These are phyloP conservation scores for Coelastrella sp. DNA, from an alignment of 139 green algal genomes.

Conservation along the genomic window DNA sequence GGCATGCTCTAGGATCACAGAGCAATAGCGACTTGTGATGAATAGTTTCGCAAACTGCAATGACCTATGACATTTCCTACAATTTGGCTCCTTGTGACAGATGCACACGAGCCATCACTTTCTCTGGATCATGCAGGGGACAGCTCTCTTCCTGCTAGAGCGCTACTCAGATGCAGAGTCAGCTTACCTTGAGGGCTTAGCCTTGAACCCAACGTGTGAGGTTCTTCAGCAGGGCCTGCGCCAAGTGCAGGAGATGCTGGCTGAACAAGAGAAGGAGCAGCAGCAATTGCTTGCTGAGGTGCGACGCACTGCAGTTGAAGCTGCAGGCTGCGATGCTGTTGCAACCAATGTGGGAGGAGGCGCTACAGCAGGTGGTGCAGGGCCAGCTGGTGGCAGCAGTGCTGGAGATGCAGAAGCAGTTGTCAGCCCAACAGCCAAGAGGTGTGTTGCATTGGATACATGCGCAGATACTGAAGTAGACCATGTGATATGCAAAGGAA, in stretches of 20 bases:
- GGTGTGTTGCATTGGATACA: constrained; percentile 47
- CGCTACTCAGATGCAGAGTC: constrained; percentile 58
- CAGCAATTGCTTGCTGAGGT: constrained; percentile 30
- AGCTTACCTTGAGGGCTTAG: constrained; percentile 58
- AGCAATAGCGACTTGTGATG: too few species aligned
- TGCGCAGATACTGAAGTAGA: too few species aligned
- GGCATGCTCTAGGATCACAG: too few species aligned
- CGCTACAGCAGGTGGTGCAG: neutral
- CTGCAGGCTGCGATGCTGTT: too few species aligned
- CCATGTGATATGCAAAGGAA: too few species aligned
- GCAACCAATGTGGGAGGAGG: neutral
- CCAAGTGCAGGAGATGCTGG: constrained; percentile 36
- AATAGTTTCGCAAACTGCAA: too few species aligned
- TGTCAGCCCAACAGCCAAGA: neutral
- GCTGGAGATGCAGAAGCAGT: too few species aligned
- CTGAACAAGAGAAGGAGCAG: constrained; percentile 33
- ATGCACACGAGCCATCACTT: too few species aligned
- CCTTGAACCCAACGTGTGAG: constrained; percentile 20
- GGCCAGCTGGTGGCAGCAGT: neutral
- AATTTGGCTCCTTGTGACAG: too few species aligned
- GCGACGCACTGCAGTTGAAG: constrained; percentile 2
- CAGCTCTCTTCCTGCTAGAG: constrained; percentile 67
- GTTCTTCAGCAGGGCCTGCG: constrained; percentile 44
- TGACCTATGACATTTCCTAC: too few species aligned
- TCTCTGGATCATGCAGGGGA: constrained; percentile 49